Evolutionary conservation across 169 alveolate genomes (phyloP).

Genomic region (Plasmodium berghei): DNA sequence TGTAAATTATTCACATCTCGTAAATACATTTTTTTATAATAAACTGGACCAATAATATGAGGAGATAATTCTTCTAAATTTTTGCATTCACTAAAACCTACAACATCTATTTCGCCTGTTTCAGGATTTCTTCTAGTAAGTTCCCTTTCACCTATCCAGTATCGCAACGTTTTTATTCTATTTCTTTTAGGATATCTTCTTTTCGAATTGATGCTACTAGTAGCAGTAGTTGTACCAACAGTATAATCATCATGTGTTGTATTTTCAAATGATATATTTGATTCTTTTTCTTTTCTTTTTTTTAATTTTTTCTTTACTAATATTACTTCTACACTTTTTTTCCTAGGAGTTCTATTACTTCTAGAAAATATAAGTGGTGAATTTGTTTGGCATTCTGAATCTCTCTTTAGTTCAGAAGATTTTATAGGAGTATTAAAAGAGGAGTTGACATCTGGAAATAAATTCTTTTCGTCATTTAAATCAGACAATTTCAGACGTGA

Average conservation of each 20-base stretch:
- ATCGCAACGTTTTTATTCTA: constrained; percentile 53
- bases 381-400: constrained; percentile 63
- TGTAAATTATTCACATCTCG: constrained; percentile 7
- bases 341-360: constrained; percentile 63
- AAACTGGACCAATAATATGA: constrained; percentile 59
- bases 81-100: constrained; percentile 66
- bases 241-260: neutral
- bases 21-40: constrained; percentile 35
- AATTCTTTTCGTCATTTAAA: constrained; percentile 5
- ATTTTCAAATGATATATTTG: neutral
- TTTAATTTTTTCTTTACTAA: constrained; percentile 40
- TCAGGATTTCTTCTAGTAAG: constrained; percentile 49
- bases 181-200: constrained; percentile 64
- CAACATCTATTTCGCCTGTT: constrained; percentile 70
- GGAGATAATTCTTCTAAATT: constrained; percentile 50
- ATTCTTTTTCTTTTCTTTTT: constrained; percentile 24
- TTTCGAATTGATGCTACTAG: neutral
- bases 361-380: constrained; percentile 42
- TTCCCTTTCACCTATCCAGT: constrained; percentile 75
- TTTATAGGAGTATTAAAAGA: constrained; percentile 11
- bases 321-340: constrained; percentile 65
- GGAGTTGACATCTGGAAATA: neutral
- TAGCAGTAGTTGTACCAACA: neutral
- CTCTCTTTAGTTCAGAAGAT: constrained; percentile 15
- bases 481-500: constrained; percentile 16